phyloP scores from a whole-genome alignment of 2,329 filamentous ascomycete genomes.

The Neopestalotiopsis sp. region DNA sequence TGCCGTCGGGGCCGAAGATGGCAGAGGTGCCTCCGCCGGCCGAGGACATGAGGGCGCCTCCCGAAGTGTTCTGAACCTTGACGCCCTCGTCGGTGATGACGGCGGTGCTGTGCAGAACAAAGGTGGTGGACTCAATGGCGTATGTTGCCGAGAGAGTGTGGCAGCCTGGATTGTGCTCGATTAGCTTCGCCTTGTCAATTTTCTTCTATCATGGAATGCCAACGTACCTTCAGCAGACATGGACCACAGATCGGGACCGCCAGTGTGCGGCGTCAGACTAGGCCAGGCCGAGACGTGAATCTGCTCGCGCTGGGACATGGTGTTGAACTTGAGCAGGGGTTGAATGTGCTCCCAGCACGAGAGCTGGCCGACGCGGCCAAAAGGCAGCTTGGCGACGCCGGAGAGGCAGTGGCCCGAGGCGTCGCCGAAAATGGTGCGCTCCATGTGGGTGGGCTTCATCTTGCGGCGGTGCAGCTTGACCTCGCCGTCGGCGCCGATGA shows the following conservation, averaged over 20 bases:
- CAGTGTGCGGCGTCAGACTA: conserved; percentile 27
- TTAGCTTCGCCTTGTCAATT: background rate
- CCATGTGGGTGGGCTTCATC: conserved; percentile 60
- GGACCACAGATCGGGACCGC: conserved; percentile 33
- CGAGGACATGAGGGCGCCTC: conserved; percentile 44
- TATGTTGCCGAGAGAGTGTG: conserved; percentile 56
- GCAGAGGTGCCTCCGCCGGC: conserved; percentile 50
- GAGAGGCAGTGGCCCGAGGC: conserved; percentile 43
- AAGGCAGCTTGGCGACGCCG: conserved; percentile 39
- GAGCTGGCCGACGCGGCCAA: conserved; percentile 46
- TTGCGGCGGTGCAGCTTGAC: conserved; percentile 49
- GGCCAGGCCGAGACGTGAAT: conserved; percentile 59
- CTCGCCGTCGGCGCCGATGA: conserved; percentile 48
- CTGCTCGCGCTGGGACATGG: conserved; percentile 46
- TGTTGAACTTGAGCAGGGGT: conserved; percentile 55
- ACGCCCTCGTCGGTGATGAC: conserved; percentile 52
- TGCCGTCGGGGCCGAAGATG: conserved; percentile 57
- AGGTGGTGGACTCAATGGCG: conserved; percentile 60
- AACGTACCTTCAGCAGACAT: conserved; percentile 37
- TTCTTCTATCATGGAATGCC: too few relatives aligned
- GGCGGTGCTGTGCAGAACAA: conserved; percentile 58
- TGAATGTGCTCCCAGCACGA: conserved; percentile 59
- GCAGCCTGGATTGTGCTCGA: conserved; percentile 33
- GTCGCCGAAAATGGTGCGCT: conserved; percentile 56
- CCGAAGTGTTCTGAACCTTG: conserved; percentile 45